Percentiles rank a stretch among this genome's conserved stretches.
Conservation (phyloP, 768 basidiomycete genomes). For the Botryobasidium botryosum region DNA sequence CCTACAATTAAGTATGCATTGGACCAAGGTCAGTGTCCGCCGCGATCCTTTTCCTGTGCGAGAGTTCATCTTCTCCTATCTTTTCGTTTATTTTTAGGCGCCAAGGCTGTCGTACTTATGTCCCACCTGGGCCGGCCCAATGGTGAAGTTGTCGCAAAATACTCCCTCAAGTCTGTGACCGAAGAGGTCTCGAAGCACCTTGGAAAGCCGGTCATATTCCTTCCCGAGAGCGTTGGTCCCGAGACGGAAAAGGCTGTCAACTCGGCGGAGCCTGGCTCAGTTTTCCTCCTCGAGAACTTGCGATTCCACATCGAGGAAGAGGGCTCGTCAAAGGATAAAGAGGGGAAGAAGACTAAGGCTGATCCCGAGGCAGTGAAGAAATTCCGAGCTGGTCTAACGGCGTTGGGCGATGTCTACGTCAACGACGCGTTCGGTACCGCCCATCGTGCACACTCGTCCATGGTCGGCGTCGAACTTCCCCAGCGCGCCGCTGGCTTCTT, state of each 20-base stretch:
- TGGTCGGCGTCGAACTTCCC: constrained; percentile 90
- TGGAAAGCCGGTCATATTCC: constrained; percentile 56
- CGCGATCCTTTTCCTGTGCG: not conserved
- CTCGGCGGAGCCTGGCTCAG: constrained; percentile 42
- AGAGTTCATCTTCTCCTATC: too few species aligned
- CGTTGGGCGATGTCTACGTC: constrained; percentile 88
- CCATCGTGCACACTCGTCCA: constrained; percentile 94
- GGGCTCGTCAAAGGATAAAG: constrained; percentile 83
- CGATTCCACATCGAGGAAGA: constrained; percentile 99
- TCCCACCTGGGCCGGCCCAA: constrained; percentile 97
- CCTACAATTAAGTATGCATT: constrained; percentile 92
- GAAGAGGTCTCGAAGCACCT: constrained; percentile 63
- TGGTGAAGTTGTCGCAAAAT: constrained; percentile 75
- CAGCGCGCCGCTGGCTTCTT: constrained; percentile 91
- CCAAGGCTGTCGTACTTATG: constrained; percentile 79
- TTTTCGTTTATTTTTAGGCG: too few species aligned
- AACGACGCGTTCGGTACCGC: constrained; percentile 99
- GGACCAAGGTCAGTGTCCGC: constrained; percentile 41
- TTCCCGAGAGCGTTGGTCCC: constrained; percentile 70
- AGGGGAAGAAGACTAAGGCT: constrained; percentile 90
- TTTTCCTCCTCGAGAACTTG: constrained; percentile 91
- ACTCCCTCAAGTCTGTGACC: constrained; percentile 79
- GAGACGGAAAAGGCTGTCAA: constrained; percentile 69
- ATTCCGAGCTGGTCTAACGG: constrained; percentile 79
- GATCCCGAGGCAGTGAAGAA: constrained; percentile 59